Evolutionary conservation across 306 rosid species (phyloP).

Genomic region (Prunus fruticosa): DNA sequence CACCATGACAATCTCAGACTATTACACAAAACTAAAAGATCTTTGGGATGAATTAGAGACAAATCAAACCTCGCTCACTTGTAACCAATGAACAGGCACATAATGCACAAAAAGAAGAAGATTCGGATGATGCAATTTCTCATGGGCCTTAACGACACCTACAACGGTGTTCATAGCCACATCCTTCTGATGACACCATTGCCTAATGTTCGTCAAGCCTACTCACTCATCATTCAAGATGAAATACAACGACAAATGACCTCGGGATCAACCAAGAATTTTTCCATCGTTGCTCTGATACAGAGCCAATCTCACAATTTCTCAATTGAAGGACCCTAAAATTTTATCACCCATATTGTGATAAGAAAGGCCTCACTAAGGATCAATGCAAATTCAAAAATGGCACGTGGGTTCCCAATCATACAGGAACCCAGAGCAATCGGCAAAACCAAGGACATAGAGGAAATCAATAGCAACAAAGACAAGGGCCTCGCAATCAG

Average conservation of each 20-base stretch:
- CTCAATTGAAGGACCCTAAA: slow-evolving; percentile 18
- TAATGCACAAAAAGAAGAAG: slow-evolving; percentile 15
- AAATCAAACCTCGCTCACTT: neutral
- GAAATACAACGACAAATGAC: slow-evolving; percentile 23
- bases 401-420: slow-evolving; percentile 11
- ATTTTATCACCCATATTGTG: slow-evolving; percentile 16
- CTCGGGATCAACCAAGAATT: slow-evolving; percentile 2
- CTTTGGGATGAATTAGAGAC: too few relatives aligned
- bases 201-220: slow-evolving; percentile 13
- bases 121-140: slow-evolving; percentile 29
- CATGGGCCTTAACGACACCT: slow-evolving; percentile 29
- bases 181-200: slow-evolving; percentile 31
- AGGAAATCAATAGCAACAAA: too few relatives aligned
- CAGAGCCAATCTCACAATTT: neutral
- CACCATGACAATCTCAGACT: too few relatives aligned
- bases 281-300: slow-evolving; percentile 15
- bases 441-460: too few relatives aligned
- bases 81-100: slow-evolving; percentile 19
- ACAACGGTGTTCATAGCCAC: slow-evolving; percentile 6
- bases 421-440: neutral
- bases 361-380: slow-evolving; percentile 12
- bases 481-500: too few relatives aligned
- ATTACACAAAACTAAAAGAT: too few relatives aligned
- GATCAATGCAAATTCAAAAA: neutral
- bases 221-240: neutral